These are phyloP conservation scores for Apiotrichum veenhuisii DNA, from an alignment of 1,284 basidiomycete species.

Conservation along the genomic window DNA sequence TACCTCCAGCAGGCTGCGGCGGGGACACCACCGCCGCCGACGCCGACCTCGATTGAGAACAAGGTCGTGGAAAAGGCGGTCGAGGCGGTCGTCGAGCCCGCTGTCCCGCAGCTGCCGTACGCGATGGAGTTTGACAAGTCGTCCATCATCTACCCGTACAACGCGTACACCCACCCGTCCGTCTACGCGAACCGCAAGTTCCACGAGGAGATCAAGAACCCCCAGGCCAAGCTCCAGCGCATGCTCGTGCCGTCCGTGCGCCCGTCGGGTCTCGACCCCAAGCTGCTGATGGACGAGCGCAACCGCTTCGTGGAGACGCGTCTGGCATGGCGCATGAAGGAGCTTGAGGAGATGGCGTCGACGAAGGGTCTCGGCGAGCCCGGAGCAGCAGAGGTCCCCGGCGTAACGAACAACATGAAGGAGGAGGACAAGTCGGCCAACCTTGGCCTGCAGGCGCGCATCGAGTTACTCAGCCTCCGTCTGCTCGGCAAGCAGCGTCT, in stretches of 20 bases:
- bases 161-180: slow-evolving; percentile 85
- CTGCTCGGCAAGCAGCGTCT: slow-evolving; percentile 85
- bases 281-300: slow-evolving; percentile 83
- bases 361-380: slow-evolving; percentile 72
- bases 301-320: slow-evolving; percentile 87
- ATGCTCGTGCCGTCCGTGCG: slow-evolving; percentile 83
- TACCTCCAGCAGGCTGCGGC: slow-evolving; percentile 70
- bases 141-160: slow-evolving; percentile 90
- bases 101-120: slow-evolving; percentile 39
- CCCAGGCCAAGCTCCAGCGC: slow-evolving; percentile 57
- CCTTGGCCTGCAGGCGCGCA: slow-evolving; percentile 68
- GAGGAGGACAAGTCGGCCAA: slow-evolving; percentile 54
- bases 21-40: slow-evolving; percentile 34
- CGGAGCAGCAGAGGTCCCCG: slow-evolving; percentile 56
- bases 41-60: slow-evolving; percentile 26
- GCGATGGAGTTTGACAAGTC: slow-evolving; percentile 71
- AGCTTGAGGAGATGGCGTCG: slow-evolving; percentile 78
- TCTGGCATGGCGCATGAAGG: slow-evolving; percentile 81
- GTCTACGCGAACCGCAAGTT: slow-evolving; percentile 62
- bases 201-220: slow-evolving; percentile 47
- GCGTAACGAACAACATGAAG: slow-evolving; percentile 51
- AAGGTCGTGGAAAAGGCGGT: slow-evolving; percentile 72
- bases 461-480: slow-evolving; percentile 90
- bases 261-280: slow-evolving; percentile 90
- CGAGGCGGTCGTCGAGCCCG: slow-evolving; percentile 58